Evolutionary conservation across 176 grass and related monocot species (phyloP).

Genomic region (Leersia perrieri): DNA sequence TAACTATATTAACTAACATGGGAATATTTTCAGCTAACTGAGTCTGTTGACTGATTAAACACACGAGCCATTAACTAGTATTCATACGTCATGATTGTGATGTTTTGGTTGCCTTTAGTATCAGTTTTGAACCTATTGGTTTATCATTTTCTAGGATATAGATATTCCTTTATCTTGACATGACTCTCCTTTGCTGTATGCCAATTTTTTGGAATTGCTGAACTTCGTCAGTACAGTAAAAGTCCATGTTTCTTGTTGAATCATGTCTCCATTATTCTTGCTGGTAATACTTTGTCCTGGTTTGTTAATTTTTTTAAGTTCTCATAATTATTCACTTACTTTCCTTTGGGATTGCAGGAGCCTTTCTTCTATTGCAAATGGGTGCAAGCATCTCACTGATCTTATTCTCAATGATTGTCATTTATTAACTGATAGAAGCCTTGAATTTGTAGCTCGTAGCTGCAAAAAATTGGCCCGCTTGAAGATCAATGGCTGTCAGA

Average conservation of each 20-base stretch:
- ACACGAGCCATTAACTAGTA: neutral
- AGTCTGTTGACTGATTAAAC: neutral
- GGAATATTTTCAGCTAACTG: neutral
- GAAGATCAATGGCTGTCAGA: slow-evolving; percentile 87
- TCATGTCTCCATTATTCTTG: slow-evolving; percentile 1
- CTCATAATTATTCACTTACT: slow-evolving; percentile 2
- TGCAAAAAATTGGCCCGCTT: slow-evolving; percentile 70
- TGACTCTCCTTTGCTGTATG: slow-evolving; percentile 3
- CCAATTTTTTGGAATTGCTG: neutral
- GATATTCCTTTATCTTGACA: neutral
- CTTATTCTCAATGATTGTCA: slow-evolving; percentile 71
- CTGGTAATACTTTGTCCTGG: neutral
- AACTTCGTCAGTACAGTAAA: neutral
- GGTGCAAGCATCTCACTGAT: slow-evolving; percentile 84
- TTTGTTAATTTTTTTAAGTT: slow-evolving; percentile 27
- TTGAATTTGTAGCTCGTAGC: slow-evolving; percentile 82
- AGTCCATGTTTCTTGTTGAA: neutral
- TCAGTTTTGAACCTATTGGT: neutral
- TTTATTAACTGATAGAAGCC: slow-evolving; percentile 79
- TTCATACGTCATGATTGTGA: neutral
- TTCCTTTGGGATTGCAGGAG: slow-evolving; percentile 51
- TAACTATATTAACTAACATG: neutral
- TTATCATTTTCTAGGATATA: neutral
- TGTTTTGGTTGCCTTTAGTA: neutral
- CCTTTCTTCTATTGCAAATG: slow-evolving; percentile 78